These are phyloP conservation scores for Toxoplasma gondii DNA, from an alignment of 169 alveolate genomes.

Conservation along the genomic window DNA sequence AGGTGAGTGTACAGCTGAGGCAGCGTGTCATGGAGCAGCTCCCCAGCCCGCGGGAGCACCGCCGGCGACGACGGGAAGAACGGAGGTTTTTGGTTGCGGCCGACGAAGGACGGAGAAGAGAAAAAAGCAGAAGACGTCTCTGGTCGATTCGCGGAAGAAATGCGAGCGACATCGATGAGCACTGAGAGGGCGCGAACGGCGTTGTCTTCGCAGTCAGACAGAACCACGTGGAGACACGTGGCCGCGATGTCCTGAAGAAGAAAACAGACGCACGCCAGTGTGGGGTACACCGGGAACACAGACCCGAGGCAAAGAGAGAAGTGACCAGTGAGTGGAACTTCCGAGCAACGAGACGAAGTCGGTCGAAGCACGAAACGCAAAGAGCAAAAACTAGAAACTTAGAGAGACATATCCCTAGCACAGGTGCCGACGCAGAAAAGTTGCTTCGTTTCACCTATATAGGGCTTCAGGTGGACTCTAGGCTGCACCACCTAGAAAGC, in stretches of 20 bases:
- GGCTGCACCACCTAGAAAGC: no score
- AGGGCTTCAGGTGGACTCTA: no score
- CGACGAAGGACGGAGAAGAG: neutral
- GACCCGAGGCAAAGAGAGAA: no score
- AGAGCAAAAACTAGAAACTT: no score
- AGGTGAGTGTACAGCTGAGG: constrained; percentile 45
- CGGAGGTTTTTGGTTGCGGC: neutral
- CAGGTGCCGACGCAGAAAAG: no score
- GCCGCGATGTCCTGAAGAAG: constrained; percentile 37
- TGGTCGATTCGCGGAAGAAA: neutral
- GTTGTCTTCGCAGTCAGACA: constrained; percentile 47
- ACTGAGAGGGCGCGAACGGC: constrained; percentile 47
- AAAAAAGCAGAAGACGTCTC: neutral
- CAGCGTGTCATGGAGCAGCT: constrained; percentile 41
- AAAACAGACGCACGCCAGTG: no score
- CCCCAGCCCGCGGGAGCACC: constrained; percentile 23
- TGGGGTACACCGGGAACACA: no score
- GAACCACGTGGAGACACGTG: constrained; percentile 20
- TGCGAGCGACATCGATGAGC: constrained; percentile 33
- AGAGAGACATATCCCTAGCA: no score
- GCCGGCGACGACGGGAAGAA: neutral
- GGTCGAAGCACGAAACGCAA: no score
- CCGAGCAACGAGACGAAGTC: no score
- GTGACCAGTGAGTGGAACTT: no score
- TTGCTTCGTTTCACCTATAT: no score